Base-by-base conservation (phyloP, 495 filamentous ascomycete genomes). In the Thermothielavioides terrestris region DNA sequence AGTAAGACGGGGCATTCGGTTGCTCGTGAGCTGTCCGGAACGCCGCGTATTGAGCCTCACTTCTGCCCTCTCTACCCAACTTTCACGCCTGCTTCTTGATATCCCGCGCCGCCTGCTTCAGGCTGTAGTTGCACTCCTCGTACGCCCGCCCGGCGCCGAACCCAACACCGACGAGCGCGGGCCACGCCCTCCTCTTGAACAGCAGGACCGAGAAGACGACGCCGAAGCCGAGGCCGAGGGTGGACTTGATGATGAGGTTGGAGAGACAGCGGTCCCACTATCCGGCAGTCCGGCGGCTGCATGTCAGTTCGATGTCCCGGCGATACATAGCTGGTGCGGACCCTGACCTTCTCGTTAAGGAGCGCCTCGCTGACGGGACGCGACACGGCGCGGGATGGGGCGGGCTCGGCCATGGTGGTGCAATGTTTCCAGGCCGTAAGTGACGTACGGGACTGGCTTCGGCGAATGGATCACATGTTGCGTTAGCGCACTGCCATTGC, bases 221-320 rank as follows among this genome's bases (percentile, higher is more conserved):
- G 70, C 92, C 92, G 72, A 97, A 96, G 48, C 84, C 86, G 57
- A 95, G 82, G 58, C 92, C 92, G 65, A 99, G 80, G 41, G 85
- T 82, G 48, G 89, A 95, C 67, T 92, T 89, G 73, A 97, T 90
- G 62, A 97, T 78, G 71, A 95, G 79, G 61, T 91, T 94, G 56
- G 92, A 95, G 67, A 97, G 83, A 68, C 90, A 94, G 68, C 84
- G 88, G 69, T 99, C 92, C 92, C 92, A 99, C 94, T 99, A 59
- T 51, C 17, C 22, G 32, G 3, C 10, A 17, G n/a, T 20, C 20
- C 25, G 39, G 1, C 39, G 23, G 22, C 22, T 27, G n/a, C 10
- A 34, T 34, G 31, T 3, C 31, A 6, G 14, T n/a, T 34, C 18
- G 30, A 22, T 32, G 18, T n/a, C 26, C 6, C 3, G 18, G 30